phyloP scores from a whole-genome alignment of 768 basidiomycete species.

The Omphalotus guepiniiformis region DNA sequence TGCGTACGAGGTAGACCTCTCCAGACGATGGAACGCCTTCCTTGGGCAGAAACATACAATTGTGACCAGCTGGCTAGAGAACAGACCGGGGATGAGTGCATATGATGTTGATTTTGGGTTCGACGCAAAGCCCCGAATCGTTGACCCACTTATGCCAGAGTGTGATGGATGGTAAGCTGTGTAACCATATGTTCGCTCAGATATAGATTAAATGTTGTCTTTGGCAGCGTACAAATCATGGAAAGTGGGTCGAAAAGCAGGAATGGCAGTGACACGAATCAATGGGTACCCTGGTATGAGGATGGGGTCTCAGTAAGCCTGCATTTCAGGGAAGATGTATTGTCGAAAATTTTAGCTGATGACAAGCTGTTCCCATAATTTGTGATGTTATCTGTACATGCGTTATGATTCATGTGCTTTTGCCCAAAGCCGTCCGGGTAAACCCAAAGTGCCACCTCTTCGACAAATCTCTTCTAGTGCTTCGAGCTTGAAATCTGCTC shows the following conservation, averaged over 20 bases:
- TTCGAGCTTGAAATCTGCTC: conserved; percentile 46
- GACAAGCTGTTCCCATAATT: too few species aligned
- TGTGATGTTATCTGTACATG: too few species aligned
- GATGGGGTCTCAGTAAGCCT: conserved; percentile 21
- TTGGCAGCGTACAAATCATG: conserved; percentile 6
- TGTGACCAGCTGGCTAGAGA: conserved; percentile 29
- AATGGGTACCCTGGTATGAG: conserved; percentile 18
- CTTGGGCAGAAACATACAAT: conserved; percentile 28
- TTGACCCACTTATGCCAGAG: conserved; percentile 29
- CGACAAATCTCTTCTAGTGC: conserved; percentile 67
- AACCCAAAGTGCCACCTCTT: conserved; percentile 64
- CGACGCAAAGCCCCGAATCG: conserved; percentile 20
- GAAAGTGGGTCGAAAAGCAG: conserved; percentile 1
- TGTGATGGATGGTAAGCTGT: conserved; percentile 25
- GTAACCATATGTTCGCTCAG: not conserved
- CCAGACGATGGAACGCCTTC: conserved; percentile 31
- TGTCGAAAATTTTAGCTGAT: conserved; percentile 20
- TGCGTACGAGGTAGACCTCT: conserved; percentile 25
- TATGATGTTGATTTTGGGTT: conserved; percentile 31
- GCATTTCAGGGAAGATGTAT: conserved; percentile 18
- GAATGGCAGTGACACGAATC: not conserved
- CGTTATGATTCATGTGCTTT: conserved; percentile 26
- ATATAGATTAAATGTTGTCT: not conserved
- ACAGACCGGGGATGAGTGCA: conserved; percentile 17
- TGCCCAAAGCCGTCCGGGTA: conserved; percentile 66